Evolutionary conservation across 768 basidiomycete genomes (phyloP).

Genomic region (Collybia nuda): DNA sequence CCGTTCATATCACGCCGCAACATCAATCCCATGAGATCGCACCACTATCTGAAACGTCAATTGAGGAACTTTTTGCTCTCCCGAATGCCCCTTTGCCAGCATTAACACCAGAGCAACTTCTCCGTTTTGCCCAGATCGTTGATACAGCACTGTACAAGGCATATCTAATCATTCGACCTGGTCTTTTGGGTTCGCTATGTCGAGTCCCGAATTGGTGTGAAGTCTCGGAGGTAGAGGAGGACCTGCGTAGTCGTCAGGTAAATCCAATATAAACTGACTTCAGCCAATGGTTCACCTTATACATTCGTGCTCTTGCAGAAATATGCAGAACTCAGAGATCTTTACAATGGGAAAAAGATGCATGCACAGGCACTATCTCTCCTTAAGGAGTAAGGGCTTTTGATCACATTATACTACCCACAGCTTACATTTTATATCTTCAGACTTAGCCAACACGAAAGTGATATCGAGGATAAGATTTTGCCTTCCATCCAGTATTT

Average conservation of each 20-base stretch:
- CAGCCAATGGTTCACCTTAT: not conserved
- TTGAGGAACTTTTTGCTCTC: conserved; percentile 73
- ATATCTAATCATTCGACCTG: conserved; percentile 80
- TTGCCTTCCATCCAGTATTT: conserved; percentile 85
- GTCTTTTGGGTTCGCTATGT: conserved; percentile 82
- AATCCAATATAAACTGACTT: not conserved
- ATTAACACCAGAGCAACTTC: conserved; percentile 80
- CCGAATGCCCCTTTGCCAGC: conserved; percentile 73
- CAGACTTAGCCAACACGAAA: conserved; percentile 80
- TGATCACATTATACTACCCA: not conserved
- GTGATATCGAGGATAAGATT: conserved; percentile 76
- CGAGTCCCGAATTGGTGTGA: conserved; percentile 97
- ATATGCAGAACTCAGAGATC: conserved; percentile 84
- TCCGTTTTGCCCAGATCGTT: conserved; percentile 89
- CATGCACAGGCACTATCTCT: conserved; percentile 84
- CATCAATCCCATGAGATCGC: conserved; percentile 67
- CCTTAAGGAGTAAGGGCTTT: conserved; percentile 69
- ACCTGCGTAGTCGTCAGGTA: conserved; percentile 78
- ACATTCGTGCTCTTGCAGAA: conserved; percentile 51
- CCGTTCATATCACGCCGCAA: conserved; percentile 65
- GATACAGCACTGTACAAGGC: conserved; percentile 95
- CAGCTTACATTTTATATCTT: not conserved
- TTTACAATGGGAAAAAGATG: conserved; percentile 96
- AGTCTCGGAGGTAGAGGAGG: conserved; percentile 89
- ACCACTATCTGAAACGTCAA: conserved; percentile 68